These are phyloP conservation scores for Phaeosphaeriaceae sp. DNA, from an alignment of 2,329 filamentous ascomycete species.

Conservation along the genomic window DNA sequence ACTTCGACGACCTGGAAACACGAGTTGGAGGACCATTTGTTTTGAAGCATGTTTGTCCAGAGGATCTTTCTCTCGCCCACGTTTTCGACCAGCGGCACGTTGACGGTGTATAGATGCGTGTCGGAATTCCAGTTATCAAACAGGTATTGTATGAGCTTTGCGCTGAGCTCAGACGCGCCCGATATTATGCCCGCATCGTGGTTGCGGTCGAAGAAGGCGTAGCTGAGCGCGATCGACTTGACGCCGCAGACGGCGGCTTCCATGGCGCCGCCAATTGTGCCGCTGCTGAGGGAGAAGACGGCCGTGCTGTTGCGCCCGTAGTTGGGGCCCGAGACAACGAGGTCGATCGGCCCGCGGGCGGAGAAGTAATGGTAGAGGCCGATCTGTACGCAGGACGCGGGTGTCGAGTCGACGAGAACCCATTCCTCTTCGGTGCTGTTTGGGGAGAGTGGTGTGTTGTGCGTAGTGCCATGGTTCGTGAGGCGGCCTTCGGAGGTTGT, in stretches of 20 bases:
- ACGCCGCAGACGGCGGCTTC: constrained; percentile 57
- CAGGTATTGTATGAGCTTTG: constrained; percentile 80
- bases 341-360: constrained; percentile 52
- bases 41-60: constrained; percentile 89
- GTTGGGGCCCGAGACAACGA: constrained; percentile 59
- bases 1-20: constrained; percentile 85
- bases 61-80: constrained; percentile 75
- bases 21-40: constrained; percentile 83
- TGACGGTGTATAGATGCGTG: constrained; percentile 88
- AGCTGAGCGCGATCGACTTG: constrained; percentile 80
- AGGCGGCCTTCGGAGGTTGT: constrained; percentile 38
- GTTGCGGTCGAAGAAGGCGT: constrained; percentile 85
- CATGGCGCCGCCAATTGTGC: constrained; percentile 59
- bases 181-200: constrained; percentile 84
- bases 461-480: constrained; percentile 48
- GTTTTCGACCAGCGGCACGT: constrained; percentile 82
- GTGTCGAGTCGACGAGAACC: constrained; percentile 59
- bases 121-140: constrained; percentile 73
- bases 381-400: constrained; percentile 58
- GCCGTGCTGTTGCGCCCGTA: constrained; percentile 60
- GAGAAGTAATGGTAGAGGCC: constrained; percentile 57
- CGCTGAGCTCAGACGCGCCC: constrained; percentile 75
- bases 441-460: constrained; percentile 39
- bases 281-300: constrained; percentile 57
- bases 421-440: constrained; percentile 53